These are phyloP conservation scores for Marsdenia floribunda DNA, from an alignment of 257 asterid species.

Conservation along the genomic window DNA sequence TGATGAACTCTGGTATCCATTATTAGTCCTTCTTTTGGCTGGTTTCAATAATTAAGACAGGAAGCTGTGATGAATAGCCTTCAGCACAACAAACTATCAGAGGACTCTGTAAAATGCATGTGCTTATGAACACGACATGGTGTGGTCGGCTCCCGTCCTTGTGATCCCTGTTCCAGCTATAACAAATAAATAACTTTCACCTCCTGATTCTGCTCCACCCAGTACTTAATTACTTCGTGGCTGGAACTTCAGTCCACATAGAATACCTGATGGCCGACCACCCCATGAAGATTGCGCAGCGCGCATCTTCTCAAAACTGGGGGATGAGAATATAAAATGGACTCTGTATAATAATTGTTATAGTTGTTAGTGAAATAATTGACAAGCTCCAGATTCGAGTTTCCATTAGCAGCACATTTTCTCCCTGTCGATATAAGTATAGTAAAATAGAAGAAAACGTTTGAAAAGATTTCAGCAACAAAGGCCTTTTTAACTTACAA, in stretches of 20 bases:
- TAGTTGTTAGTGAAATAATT: too few species aligned
- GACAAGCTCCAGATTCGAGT: too few species aligned
- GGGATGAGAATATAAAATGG: not conserved
- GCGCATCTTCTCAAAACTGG: not conserved
- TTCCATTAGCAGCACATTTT: not conserved
- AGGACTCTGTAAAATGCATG: not conserved
- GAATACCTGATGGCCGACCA: not conserved
- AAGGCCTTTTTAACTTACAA: slow-evolving; percentile 10
- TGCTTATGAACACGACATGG: not conserved
- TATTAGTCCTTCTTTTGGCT: not conserved
- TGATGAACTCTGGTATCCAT: not conserved
- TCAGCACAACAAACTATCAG: not conserved
- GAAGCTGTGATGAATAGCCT: not conserved
- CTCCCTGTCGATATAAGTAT: not conserved
- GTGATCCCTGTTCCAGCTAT: not conserved
- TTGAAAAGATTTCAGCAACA: not conserved
- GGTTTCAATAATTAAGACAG: not conserved
- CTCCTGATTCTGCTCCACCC: not conserved
- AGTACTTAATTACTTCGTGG: not conserved
- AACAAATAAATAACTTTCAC: not conserved
- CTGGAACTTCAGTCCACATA: not conserved
- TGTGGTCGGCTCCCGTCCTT: not conserved
- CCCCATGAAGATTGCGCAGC: too few species aligned
- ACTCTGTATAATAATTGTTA: not conserved
- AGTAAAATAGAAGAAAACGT: not conserved